Conservation (phyloP, 225 moss, liverwort and hornwort genomes). For the Physcomitrium patens region DNA sequence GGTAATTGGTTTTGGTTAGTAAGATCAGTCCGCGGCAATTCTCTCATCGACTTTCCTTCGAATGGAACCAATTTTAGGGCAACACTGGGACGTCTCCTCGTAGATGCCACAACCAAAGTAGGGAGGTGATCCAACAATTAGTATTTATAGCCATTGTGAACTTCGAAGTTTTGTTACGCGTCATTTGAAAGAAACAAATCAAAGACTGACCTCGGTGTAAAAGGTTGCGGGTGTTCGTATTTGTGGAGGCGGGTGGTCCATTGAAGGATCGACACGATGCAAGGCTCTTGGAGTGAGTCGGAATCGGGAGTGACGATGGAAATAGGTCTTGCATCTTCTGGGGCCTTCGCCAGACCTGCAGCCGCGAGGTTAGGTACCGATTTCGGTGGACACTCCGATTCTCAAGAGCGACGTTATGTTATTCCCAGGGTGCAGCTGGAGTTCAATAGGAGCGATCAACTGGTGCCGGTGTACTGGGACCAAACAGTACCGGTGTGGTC, state of each 20-base stretch:
- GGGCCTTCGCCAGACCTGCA: not conserved
- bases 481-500: constrained; percentile 55
- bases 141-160: no score
- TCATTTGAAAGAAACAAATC: no score
- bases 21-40: not conserved
- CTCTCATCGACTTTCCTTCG: no score
- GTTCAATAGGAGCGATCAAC: constrained; percentile 37
- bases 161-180: no score
- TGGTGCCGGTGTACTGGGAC: constrained; percentile 56
- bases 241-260: not conserved
- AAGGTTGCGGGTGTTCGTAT: no score
- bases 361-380: not conserved
- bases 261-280: not conserved
- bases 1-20: not conserved
- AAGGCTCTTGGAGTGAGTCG: constrained; percentile 12
- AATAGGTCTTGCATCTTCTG: constrained; percentile 6
- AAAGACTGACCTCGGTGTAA: no score
- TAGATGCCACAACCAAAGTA: no score
- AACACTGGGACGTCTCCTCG: no score
- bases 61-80: no score
- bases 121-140: no score
- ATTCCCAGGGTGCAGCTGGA: constrained; percentile 25
- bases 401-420: constrained; percentile 1
- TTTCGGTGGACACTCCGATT: not conserved
- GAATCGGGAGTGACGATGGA: constrained; percentile 31